A percentile compares a stretch with the other conserved stretches of the same genome.
Conservation (phyloP, 2,329 filamentous ascomycete species). For the Fusarium tricinctum region DNA sequence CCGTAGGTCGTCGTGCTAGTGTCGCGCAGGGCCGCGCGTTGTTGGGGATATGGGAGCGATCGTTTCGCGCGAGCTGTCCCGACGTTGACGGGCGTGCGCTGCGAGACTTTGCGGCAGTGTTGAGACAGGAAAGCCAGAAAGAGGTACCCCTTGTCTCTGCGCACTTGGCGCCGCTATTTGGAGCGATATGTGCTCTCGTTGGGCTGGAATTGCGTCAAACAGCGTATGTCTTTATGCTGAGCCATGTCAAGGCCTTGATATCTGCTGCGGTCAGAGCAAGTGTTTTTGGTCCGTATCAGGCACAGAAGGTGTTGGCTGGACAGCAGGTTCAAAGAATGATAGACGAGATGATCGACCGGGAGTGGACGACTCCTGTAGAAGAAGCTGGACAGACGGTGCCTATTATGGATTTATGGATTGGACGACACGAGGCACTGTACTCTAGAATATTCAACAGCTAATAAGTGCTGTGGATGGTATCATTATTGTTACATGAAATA, state of each 20-base stretch:
- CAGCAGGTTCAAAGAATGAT: conserved; percentile 70
- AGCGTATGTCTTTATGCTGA: conserved; percentile 81
- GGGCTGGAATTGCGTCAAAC: conserved; percentile 72
- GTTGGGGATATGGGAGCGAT: conserved; percentile 81
- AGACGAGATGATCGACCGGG: conserved; percentile 68
- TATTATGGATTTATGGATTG: conserved; percentile 85
- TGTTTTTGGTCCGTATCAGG: conserved; percentile 84
- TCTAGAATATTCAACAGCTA: conserved; percentile 89
- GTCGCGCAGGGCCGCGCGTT: conserved; percentile 82
- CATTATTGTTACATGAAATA: conserved; percentile 50
- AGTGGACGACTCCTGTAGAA: conserved; percentile 71
- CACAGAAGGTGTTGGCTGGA: conserved; percentile 78
- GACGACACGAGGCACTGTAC: conserved; percentile 85
- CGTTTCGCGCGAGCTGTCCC: conserved; percentile 64
- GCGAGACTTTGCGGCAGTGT: conserved; percentile 55
- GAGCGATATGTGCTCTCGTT: conserved; percentile 73
- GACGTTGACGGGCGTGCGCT: conserved; percentile 50
- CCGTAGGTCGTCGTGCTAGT: conserved; percentile 82
- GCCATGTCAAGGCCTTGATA: conserved; percentile 81
- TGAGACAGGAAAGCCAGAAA: conserved; percentile 50
- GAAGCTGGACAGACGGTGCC: conserved; percentile 82
- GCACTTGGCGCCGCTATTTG: conserved; percentile 80
- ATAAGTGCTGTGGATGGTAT: conserved; percentile 47
- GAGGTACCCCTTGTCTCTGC: conserved; percentile 65
- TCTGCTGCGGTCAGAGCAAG: conserved; percentile 83